Percentiles rank a stretch among this genome's conserved stretches.
Conservation (phyloP, 345 rosid species). For the Pseudoturritis turrita region DNA sequence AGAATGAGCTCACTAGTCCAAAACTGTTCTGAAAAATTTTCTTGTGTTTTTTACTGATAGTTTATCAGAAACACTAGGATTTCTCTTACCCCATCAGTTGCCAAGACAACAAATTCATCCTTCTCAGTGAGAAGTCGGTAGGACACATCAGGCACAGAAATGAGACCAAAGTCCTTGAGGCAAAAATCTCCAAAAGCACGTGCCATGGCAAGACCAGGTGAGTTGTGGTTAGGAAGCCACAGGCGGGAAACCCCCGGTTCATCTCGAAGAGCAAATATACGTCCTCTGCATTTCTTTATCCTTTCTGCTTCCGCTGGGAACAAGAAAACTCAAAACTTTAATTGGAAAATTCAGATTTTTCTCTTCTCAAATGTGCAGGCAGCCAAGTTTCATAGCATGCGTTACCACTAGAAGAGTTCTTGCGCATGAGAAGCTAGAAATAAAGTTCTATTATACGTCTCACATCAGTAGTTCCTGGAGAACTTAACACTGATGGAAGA, state of each 20-base stretch:
- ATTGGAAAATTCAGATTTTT: background rate
- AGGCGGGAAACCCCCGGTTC: constrained; percentile 95
- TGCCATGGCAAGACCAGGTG: constrained; percentile 99
- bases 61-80: background rate
- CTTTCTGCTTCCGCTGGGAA: constrained; percentile 87
- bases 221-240: constrained; percentile 88
- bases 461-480: background rate
- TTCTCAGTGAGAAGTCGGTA: constrained; percentile 56
- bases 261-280: constrained; percentile 87
- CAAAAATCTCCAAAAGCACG: constrained; percentile 99
- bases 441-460: background rate
- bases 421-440: background rate
- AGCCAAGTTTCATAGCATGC: too few species aligned
- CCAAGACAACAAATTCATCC: constrained; percentile 91
- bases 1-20: constrained; percentile 6
- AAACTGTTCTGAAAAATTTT: background rate
- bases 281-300: constrained; percentile 75
- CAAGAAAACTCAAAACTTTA: background rate
- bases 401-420: too few species aligned
- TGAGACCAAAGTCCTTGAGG: constrained; percentile 89
- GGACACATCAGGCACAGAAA: constrained; percentile 85
- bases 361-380: background rate
- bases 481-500: background rate
- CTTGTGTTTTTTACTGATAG: background rate
- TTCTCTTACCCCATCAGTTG: constrained; percentile 84